These are phyloP conservation scores for Pichia sp. DNA, from an alignment of 1,139 yeast species.

Conservation along the genomic window DNA sequence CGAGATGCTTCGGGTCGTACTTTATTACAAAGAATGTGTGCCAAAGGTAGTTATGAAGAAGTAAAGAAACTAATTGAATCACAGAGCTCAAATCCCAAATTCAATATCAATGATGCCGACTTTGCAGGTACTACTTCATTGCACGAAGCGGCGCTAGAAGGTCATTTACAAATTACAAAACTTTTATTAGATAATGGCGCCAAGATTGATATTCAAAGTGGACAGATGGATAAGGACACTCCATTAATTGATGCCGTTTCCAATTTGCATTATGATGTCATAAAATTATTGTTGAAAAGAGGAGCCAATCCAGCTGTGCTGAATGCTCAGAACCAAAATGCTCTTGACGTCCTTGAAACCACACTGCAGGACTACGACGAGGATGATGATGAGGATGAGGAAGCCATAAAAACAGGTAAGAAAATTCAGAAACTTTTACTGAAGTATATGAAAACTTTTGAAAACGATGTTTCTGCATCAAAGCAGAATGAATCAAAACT, in stretches of 20 bases:
- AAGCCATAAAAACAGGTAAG: constrained; percentile 22
- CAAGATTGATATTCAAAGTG: constrained; percentile 68
- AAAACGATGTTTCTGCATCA: not conserved
- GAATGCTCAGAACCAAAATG: constrained; percentile 79
- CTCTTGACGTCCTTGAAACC: constrained; percentile 47
- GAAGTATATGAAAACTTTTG: constrained; percentile 27
- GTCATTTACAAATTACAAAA: constrained; percentile 51
- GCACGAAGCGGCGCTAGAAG: constrained; percentile 88
- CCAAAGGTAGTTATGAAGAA: constrained; percentile 60
- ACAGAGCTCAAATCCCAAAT: constrained; percentile 35
- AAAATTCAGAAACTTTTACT: constrained; percentile 32
- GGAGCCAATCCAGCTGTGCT: constrained; percentile 86
- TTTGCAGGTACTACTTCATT: constrained; percentile 88
- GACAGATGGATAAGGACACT: constrained; percentile 78
- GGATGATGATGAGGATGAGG: constrained; percentile 20
- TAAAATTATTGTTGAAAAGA: constrained; percentile 49
- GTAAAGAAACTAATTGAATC: constrained; percentile 50
- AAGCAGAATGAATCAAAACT: not conserved
- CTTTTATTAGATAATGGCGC: constrained; percentile 54
- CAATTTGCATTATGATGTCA: constrained; percentile 66
- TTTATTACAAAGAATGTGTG: constrained; percentile 72
- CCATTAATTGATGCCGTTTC: constrained; percentile 91
- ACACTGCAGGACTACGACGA: constrained; percentile 15
- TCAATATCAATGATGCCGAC: constrained; percentile 73
- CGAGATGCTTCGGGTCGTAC: constrained; percentile 85